Conservation (phyloP, 148 eudicot species). For the Amaranthus cruentus region DNA sequence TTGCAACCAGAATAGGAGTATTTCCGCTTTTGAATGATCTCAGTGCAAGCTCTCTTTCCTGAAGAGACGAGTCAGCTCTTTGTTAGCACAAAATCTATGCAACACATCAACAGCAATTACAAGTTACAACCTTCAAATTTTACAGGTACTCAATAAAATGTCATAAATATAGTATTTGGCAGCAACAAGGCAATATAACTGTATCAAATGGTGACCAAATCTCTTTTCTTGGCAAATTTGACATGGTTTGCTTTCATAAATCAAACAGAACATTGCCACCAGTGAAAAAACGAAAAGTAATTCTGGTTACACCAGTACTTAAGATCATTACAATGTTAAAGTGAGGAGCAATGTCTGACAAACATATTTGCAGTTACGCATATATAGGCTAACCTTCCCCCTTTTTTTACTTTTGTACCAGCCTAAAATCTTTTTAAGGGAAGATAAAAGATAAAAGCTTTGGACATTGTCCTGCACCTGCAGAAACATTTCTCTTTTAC, state of each 20-base stretch:
- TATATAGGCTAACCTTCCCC: too few relatives aligned
- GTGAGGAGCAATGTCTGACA: too few relatives aligned
- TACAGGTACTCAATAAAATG: background rate
- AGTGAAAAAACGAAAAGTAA: background rate
- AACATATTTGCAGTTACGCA: too few relatives aligned
- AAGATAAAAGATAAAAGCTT: too few relatives aligned
- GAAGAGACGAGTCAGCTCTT: conserved; percentile 4
- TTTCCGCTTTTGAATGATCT: conserved; percentile 70
- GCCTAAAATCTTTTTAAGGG: too few relatives aligned
- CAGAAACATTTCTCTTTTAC: too few relatives aligned
- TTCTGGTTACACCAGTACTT: too few relatives aligned
- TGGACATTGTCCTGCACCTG: too few relatives aligned
- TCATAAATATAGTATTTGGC: background rate
- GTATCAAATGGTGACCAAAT: background rate
- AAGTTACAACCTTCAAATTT: background rate
- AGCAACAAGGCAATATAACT: background rate
- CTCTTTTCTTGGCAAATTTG: background rate
- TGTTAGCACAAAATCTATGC: background rate
- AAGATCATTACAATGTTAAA: too few relatives aligned
- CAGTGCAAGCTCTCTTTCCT: conserved; percentile 85
- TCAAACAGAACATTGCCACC: background rate
- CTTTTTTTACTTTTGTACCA: too few relatives aligned
- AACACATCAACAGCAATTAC: background rate
- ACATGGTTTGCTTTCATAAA: background rate
- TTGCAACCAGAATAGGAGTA: conserved; percentile 80